phyloP scores from a whole-genome alignment of 352 stramenopile species.

The Phytophthora lateralis region DNA sequence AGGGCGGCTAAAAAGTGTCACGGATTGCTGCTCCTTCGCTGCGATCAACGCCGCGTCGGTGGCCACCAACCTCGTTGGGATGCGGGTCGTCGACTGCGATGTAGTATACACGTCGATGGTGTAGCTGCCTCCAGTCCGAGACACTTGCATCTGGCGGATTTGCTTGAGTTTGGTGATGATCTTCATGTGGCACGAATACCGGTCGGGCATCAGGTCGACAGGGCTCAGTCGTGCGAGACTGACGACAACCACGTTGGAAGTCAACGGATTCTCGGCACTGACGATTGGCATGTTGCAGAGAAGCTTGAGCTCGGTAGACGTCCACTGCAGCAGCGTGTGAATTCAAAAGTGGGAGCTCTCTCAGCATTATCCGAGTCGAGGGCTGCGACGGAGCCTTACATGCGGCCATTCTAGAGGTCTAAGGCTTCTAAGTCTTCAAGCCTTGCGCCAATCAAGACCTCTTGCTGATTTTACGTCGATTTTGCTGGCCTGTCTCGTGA shows the following conservation, averaged over 20 bases:
- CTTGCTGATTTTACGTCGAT: conserved; percentile 22
- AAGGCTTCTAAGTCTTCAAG: too few relatives aligned
- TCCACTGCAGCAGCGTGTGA: neutral
- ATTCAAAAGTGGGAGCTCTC: conserved; percentile 22
- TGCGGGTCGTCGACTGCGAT: conserved; percentile 33
- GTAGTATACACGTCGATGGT: conserved; percentile 32
- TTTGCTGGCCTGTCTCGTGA: conserved; percentile 18
- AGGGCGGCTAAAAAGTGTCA: conserved; percentile 15
- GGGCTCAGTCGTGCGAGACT: conserved; percentile 17
- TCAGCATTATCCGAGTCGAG: neutral
- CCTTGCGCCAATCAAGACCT: conserved; percentile 7
- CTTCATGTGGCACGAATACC: conserved; percentile 40
- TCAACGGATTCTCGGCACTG: neutral
- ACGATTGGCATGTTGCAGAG: conserved; percentile 12
- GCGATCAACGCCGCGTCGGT: neutral
- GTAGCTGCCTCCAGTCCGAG: conserved; percentile 14
- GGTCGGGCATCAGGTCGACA: conserved; percentile 30
- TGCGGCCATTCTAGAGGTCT: conserved; percentile 12
- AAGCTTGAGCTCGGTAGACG: neutral
- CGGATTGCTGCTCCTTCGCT: conserved; percentile 5
- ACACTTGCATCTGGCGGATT: conserved; percentile 30
- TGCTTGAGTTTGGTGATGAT: conserved; percentile 36
- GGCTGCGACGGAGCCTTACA: neutral
- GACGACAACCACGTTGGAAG: conserved; percentile 9
- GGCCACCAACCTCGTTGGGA: conserved; percentile 28